These are phyloP conservation scores for Paraphoma sp. DNA, from an alignment of 2,329 filamentous ascomycete species.

Conservation along the genomic window DNA sequence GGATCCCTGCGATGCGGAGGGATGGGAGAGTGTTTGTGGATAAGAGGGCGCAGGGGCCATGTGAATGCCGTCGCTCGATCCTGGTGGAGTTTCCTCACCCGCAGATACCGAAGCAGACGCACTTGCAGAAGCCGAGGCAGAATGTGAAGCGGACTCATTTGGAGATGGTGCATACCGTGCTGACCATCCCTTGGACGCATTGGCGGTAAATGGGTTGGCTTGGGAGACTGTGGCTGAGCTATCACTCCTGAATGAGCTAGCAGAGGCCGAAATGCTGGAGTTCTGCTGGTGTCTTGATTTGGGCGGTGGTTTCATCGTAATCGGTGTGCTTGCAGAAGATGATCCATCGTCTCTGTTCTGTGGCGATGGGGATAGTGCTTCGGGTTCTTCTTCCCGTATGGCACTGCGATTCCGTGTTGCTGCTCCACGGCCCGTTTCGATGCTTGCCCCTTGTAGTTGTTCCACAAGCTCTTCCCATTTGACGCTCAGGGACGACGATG, in stretches of 20 bases:
- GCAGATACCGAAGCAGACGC: slow-evolving; percentile 34
- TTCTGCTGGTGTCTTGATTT: slow-evolving; percentile 40
- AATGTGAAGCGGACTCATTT: slow-evolving; percentile 33
- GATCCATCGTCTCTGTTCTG: slow-evolving; percentile 31
- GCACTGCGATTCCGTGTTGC: slow-evolving; percentile 38
- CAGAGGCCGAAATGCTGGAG: slow-evolving; percentile 41
- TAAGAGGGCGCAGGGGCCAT: slow-evolving; percentile 41
- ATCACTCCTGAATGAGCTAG: slow-evolving; percentile 40
- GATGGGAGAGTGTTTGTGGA: slow-evolving; percentile 34
- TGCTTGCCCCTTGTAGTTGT: slow-evolving; percentile 47
- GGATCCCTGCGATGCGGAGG: slow-evolving; percentile 25
- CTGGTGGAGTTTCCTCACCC: slow-evolving; percentile 45
- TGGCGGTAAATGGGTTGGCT: slow-evolving; percentile 30
- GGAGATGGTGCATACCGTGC: slow-evolving; percentile 32
- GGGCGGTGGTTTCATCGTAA: slow-evolving; percentile 41
- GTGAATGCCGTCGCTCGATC: slow-evolving; percentile 44
- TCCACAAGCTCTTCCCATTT: slow-evolving; percentile 63
- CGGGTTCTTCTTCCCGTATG: slow-evolving; percentile 34
- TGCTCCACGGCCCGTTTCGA: slow-evolving; percentile 40
- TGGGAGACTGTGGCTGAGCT: slow-evolving; percentile 30
- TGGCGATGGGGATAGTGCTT: slow-evolving; percentile 32
- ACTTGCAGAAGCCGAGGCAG: slow-evolving; percentile 37
- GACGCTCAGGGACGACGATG: slow-evolving; percentile 55
- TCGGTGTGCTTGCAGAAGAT: slow-evolving; percentile 42
- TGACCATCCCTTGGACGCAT: slow-evolving; percentile 17